Evolutionary conservation across 805 yeast genomes (phyloP).

Genomic region (Nadsonia fulvescens): DNA sequence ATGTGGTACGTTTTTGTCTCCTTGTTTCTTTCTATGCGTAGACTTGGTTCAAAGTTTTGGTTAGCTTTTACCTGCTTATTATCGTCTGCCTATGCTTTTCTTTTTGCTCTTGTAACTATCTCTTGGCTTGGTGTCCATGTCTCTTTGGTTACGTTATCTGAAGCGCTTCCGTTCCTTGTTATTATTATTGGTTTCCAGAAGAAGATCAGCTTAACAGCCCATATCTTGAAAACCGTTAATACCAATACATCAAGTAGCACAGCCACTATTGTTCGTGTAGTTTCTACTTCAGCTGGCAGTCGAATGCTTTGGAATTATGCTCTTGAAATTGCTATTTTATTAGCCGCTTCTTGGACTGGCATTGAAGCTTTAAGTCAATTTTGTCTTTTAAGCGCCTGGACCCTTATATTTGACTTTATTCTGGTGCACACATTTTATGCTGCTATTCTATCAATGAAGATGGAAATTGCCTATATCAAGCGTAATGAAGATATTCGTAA

Average conservation of each 20-base stretch:
- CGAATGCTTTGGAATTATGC: constrained; percentile 59
- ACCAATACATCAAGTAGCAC: constrained; percentile 10
- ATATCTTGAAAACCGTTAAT: constrained; percentile 19
- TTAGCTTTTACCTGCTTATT: constrained; percentile 62
- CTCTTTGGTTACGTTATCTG: constrained; percentile 58
- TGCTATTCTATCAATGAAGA: constrained; percentile 69
- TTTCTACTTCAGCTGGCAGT: constrained; percentile 22
- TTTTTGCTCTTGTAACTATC: constrained; percentile 55
- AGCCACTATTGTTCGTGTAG: constrained; percentile 23
- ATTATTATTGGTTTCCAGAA: constrained; percentile 85
- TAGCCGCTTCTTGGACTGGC: constrained; percentile 34
- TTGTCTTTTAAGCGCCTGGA: constrained; percentile 53
- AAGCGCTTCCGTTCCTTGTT: constrained; percentile 86
- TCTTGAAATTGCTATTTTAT: constrained; percentile 51
- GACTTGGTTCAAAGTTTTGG: constrained; percentile 75
- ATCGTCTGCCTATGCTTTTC: constrained; percentile 67
- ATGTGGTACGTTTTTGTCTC: constrained; percentile 72
- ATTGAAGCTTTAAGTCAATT: constrained; percentile 65
- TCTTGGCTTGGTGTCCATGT: constrained; percentile 40
- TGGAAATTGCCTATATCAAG: constrained; percentile 75
- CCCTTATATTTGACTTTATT: constrained; percentile 51
- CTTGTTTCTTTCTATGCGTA: constrained; percentile 58
- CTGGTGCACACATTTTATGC: constrained; percentile 67
- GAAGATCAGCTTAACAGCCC: constrained; percentile 48
- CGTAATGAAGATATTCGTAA: constrained; percentile 59